Percentiles rank a stretch among this genome's conserved stretches.
These are phyloP conservation scores for Lineolata rhizophorae DNA, from an alignment of 495 filamentous ascomycete genomes.

Conservation along the genomic window DNA sequence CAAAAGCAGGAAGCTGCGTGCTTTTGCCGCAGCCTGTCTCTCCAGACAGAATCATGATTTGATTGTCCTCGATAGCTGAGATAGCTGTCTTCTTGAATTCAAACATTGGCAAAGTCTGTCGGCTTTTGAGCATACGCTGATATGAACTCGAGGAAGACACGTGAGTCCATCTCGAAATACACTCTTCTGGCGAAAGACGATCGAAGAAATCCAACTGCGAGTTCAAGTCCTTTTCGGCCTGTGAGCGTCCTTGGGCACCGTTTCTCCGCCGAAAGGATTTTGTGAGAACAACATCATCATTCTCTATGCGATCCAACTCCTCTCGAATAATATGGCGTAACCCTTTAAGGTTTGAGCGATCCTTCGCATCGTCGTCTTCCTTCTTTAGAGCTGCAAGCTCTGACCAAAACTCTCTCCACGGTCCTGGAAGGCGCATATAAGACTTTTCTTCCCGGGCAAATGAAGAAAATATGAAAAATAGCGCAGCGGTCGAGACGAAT, in stretches of 20 bases:
- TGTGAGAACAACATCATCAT: conserved; percentile 54
- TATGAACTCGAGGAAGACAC: conserved; percentile 39
- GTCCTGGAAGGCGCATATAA: conserved; percentile 49
- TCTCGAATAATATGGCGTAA: conserved; percentile 37
- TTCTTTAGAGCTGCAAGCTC: conserved; percentile 53
- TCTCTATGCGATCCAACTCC: conserved; percentile 30
- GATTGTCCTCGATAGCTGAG: conserved; percentile 45
- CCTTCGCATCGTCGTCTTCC: conserved; percentile 39
- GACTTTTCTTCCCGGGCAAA: conserved; percentile 71
- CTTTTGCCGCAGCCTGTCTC: conserved; percentile 96
- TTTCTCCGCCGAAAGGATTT: conserved; percentile 42
- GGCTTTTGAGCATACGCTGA: conserved; percentile 33
- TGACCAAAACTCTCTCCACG: conserved; percentile 70
- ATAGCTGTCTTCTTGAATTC: conserved; percentile 58
- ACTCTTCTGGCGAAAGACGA: conserved; percentile 16
- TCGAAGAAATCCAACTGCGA: neutral
- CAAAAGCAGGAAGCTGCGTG: conserved; percentile 82
- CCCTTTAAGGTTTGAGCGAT: conserved; percentile 39
- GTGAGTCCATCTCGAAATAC: conserved; percentile 45
- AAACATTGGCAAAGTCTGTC: conserved; percentile 76
- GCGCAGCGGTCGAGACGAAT: conserved; percentile 57
- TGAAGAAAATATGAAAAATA: conserved; percentile 58
- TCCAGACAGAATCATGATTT: conserved; percentile 76
- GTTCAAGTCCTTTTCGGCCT: neutral
- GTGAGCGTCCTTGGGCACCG: neutral